Evolutionary conservation across 306 rosid species (phyloP), one percentile per base, ranked within the genome.

Genomic region (Cucurbita moschata): DNA sequence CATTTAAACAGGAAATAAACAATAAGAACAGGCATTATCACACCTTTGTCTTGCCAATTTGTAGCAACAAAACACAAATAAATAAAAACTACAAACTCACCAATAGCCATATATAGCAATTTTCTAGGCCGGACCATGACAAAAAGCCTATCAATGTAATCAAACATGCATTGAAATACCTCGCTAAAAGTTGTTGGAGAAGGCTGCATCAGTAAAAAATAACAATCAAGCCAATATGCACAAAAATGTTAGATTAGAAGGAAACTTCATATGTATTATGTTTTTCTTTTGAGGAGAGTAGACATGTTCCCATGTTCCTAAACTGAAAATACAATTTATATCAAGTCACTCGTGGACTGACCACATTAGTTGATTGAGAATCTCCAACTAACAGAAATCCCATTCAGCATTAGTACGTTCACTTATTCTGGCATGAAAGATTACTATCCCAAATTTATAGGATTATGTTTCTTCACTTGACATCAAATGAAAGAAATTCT

Each of bases 121-220:
- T 95, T 95, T 76, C 99, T 84, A 52, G 99, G 99, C 40, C 99
- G 92, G 74, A 95, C 99, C 89, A 95, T 95, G 75, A 78, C 82
- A 68, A 91, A 95, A 44, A 95, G 84, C 79, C 97, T 85, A 42
- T 95, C 99, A 74, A 95, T 95, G 77, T 95, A 95, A 75, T 91
- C 97, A 58, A 95, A 91, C 96, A 95, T 95, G 65, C 96, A 89
- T 82, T 89, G 86, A 73, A 95, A 95, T 73, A 95, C 99, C 85
- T 91, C 99, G 12, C 78, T 87, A 16, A 76, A 95, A 1, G 92
- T 85, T 0, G 88, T 87, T 4, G 99, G 97, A 4, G 97, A 82
- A 43, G 99, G 99, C 99, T 95, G 93, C 91, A 80, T 14, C 65
- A 55, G 9, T 64, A 49, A 65, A 49, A 58, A 18, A 55, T 6